Conservation (phyloP, 768 basidiomycete species). For the Hirschioporus abietinus region DNA sequence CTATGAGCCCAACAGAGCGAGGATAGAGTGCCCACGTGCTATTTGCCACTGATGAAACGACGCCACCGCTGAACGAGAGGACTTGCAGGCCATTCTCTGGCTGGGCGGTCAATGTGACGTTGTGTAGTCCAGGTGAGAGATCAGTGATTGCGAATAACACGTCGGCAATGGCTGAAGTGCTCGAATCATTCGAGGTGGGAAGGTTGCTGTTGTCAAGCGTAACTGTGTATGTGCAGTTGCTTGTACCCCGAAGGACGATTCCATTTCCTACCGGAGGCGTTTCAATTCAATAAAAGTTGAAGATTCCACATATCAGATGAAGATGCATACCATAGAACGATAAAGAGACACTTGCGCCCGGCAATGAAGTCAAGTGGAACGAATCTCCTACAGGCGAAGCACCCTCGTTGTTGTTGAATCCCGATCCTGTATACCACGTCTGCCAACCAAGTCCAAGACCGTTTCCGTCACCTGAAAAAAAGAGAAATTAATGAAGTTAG, state of each 20-base stretch:
- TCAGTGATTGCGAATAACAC: slow-evolving; percentile 5
- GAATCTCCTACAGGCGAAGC: slow-evolving; percentile 6
- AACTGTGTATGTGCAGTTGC: slow-evolving; percentile 13
- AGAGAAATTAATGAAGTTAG: neutral
- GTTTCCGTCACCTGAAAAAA: slow-evolving; percentile 10
- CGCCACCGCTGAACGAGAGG: slow-evolving; percentile 11
- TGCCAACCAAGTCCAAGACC: slow-evolving; percentile 13
- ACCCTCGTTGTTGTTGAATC: slow-evolving; percentile 3
- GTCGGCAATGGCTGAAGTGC: neutral
- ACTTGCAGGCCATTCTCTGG: slow-evolving; percentile 8
- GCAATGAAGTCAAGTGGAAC: slow-evolving; percentile 13
- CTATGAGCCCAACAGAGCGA: too few relatives aligned
- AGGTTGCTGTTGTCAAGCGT: slow-evolving; percentile 11
- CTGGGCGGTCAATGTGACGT: slow-evolving; percentile 12
- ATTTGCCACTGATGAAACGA: slow-evolving; percentile 1
- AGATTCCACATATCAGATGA: neutral
- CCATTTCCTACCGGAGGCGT: slow-evolving; percentile 11
- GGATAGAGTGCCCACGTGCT: neutral
- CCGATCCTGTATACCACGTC: slow-evolving; percentile 13
- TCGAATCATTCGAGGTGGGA: neutral
- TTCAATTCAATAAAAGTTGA: too few relatives aligned
- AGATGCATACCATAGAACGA: slow-evolving; percentile 22
- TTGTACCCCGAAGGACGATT: slow-evolving; percentile 8
- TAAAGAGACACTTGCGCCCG: slow-evolving; percentile 21
- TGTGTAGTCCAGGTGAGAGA: slow-evolving; percentile 8